Percentiles rank a stretch among this genome's conserved stretches.
Evolutionary conservation across 2,329 filamentous ascomycete genomes (phyloP).

Genomic region (Cladosporium sp.): DNA sequence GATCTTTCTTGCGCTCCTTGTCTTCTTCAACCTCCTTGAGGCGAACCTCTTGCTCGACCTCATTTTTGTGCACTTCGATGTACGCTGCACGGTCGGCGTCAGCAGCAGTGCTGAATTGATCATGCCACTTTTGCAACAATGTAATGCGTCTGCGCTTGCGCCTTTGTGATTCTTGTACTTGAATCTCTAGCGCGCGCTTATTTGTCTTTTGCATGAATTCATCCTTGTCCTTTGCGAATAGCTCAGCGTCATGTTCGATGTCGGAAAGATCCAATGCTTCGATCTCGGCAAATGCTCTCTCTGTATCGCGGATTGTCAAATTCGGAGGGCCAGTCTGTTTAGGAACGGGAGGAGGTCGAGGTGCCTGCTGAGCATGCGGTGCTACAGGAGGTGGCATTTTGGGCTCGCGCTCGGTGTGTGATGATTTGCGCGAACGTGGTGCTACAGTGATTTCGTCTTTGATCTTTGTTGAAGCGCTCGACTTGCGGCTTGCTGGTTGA

Average conservation of each 20-base stretch:
- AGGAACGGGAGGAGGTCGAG: conserved; percentile 18
- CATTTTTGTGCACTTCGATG: conserved; percentile 70
- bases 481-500: conserved; percentile 3
- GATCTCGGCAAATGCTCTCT: conserved; percentile 57
- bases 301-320: conserved; percentile 45
- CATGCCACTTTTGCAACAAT: conserved; percentile 53
- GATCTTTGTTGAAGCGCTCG: conserved; percentile 7
- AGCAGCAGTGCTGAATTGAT: conserved; percentile 63
- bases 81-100: conserved; percentile 71
- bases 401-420: conserved; percentile 8
- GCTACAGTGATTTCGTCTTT: conserved; percentile 6
- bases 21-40: conserved; percentile 87
- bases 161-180: conserved; percentile 58
- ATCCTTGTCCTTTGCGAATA: conserved; percentile 37
- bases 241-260: conserved; percentile 48
- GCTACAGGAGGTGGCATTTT: conserved; percentile 10
- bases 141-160: conserved; percentile 61
- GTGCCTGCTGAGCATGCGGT: not conserved
- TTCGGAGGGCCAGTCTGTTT: conserved; percentile 30
- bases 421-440: conserved; percentile 8
- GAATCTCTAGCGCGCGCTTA: conserved; percentile 67
- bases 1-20: conserved; percentile 99
- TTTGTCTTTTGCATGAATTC: conserved; percentile 52
- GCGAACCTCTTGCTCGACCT: conserved; percentile 80
- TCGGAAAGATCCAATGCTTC: conserved; percentile 61